Evolutionary conservation across 1,284 basidiomycete species (phyloP), one percentile per base, ranked within the genome.

Genomic region (Pyrrhoderma lamaoense): DNA sequence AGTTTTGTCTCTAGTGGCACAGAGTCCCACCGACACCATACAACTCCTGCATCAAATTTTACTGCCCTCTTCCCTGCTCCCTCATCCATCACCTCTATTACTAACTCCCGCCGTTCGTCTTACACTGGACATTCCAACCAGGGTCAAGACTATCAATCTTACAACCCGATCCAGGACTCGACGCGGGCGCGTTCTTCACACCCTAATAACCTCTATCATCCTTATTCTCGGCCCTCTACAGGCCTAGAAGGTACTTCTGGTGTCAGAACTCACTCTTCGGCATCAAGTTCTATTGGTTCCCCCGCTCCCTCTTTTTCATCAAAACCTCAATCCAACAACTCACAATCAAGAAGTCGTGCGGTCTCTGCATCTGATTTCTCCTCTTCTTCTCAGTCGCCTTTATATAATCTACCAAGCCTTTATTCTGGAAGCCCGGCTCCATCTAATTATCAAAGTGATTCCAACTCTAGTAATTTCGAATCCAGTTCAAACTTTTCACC

Each of bases 11-110:
- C 23, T 8, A 44, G 14, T 19, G 39, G 18, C 39, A 34, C 25
- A 19, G 47, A 34, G 3, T 11, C 16, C 31, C 31, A 31, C 18
- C 34, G 22, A 8, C 22, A 34, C 5, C 47, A 38, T 44, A 40
- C 23, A 37, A 53, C 52, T 27, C 42, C 47, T 11, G 47, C 52
- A 18, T 36, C 52, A 8, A 44, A 53, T 40, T 53, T 53, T 47
- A 34, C 52, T 11, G 47, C 52, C 2, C 52, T 53, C n/a, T 53
- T 53, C 42, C 52, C 52, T 16, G 37, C 52, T 45, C 52, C 52
- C 18, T 47, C 34, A 27, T 36, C 47, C 2, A 44, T 49, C 21
- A 34, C 52, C 7, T 53, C 52, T 14, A 25, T 53, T 18, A 49
- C 47, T 21, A 53, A 45, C 45, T 34, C 25, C 27, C 45, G 43